phyloP scores from a whole-genome alignment of 2,329 filamentous ascomycete species.

The Hypocreales sp. region DNA sequence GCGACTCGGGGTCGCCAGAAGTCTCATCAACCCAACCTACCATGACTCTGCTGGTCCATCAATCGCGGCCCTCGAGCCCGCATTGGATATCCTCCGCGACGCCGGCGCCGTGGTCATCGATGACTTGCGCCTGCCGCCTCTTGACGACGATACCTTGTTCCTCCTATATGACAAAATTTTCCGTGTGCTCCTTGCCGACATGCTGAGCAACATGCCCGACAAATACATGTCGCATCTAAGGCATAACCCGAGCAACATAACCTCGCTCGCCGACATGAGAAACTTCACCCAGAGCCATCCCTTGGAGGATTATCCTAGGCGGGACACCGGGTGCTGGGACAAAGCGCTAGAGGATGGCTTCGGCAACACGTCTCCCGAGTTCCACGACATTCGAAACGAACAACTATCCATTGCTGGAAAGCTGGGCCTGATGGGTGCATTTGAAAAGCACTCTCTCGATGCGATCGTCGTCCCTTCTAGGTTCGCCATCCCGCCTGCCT shows the following conservation, averaged over 20 bases:
- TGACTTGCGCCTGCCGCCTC: constrained; percentile 7
- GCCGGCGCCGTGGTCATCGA: constrained; percentile 45
- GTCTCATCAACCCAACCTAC: constrained; percentile 12
- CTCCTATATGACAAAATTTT: too few relatives aligned
- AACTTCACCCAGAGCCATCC: constrained; percentile 37
- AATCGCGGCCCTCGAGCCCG: constrained; percentile 28
- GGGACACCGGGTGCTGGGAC: constrained; percentile 43
- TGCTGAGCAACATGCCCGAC: constrained; percentile 31
- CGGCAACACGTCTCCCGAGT: background rate
- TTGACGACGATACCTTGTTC: too few relatives aligned
- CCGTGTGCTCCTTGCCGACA: constrained; percentile 37
- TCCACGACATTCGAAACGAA: background rate
- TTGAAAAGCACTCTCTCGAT: background rate
- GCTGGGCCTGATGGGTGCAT: too few relatives aligned
- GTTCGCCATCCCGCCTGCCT: background rate
- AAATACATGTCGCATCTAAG: constrained; percentile 42
- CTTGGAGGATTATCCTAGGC: constrained; percentile 38
- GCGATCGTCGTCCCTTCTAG: background rate
- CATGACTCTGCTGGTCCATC: constrained; percentile 19
- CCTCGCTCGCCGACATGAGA: constrained; percentile 30
- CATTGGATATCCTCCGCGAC: constrained; percentile 32
- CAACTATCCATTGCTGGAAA: too few relatives aligned
- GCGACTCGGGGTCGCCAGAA: constrained; percentile 50
- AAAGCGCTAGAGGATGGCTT: constrained; percentile 1
- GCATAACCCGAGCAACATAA: constrained; percentile 41